Percentiles rank a stretch among this genome's conserved stretches.
These are phyloP conservation scores for Musa schizocarpa DNA, from an alignment of 176 grass and related monocot genomes.

Conservation along the genomic window DNA sequence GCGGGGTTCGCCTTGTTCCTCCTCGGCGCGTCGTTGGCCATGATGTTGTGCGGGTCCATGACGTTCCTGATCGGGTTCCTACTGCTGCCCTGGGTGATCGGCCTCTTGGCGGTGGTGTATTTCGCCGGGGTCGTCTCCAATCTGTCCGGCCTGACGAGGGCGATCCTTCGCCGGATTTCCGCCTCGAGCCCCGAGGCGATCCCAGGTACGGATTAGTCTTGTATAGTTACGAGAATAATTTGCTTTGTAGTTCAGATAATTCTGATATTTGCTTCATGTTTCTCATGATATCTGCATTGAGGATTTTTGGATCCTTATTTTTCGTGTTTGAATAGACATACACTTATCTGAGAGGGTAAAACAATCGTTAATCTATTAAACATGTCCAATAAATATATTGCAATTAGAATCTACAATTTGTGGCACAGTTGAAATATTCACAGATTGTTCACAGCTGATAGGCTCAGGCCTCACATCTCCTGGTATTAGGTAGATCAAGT, in stretches of 20 bases:
- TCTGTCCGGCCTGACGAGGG: conserved; percentile 49
- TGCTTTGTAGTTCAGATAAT: not conserved
- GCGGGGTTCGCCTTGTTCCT: conserved; percentile 51
- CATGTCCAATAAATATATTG: no score
- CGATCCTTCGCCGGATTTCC: conserved; percentile 6
- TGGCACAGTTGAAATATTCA: no score
- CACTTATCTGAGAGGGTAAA: not conserved
- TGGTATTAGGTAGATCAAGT: no score
- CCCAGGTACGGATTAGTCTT: conserved; percentile 17
- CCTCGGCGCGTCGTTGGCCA: conserved; percentile 59
- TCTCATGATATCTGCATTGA: not conserved
- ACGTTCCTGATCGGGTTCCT: conserved; percentile 76
- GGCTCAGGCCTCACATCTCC: no score
- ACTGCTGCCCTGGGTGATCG: conserved; percentile 79
- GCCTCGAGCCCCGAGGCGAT: conserved; percentile 15
- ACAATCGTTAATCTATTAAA: no score
- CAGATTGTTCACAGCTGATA: no score
- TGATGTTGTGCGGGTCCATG: conserved; percentile 82
- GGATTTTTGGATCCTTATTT: not conserved
- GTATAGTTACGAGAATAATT: not conserved
- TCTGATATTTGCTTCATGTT: not conserved
- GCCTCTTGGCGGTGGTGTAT: conserved; percentile 55
- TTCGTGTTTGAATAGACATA: not conserved
- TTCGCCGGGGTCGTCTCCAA: conserved; percentile 53
- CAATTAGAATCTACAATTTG: no score